A percentile compares a stretch with the other conserved stretches of the same genome.
Evolutionary conservation across 2,329 filamentous ascomycete genomes (phyloP).

Genomic region (Alternaria sp.): DNA sequence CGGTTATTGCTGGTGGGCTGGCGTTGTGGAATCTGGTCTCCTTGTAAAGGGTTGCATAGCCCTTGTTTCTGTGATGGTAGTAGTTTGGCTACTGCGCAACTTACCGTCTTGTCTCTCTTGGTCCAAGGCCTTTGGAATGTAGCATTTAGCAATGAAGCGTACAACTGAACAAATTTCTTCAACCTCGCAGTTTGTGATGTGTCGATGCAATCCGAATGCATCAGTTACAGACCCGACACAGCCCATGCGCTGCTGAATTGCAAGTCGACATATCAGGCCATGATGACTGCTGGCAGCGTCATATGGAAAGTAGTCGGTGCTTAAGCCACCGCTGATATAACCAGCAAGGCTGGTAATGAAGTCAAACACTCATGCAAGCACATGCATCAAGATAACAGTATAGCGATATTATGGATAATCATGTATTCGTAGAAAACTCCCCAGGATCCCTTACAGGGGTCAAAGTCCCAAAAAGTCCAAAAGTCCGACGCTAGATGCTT

Average conservation of each 20-base stretch:
- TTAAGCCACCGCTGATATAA: background rate
- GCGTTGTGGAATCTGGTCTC: slow-evolving; percentile 41
- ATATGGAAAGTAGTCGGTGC: background rate
- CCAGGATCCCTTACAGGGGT: background rate
- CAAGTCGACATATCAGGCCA: background rate
- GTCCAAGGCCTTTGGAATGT: background rate
- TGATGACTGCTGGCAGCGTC: background rate
- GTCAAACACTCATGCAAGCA: background rate
- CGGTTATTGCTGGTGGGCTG: slow-evolving; percentile 41
- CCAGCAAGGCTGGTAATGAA: background rate
- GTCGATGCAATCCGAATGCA: background rate
- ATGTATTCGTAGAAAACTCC: background rate
- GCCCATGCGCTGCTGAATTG: background rate
- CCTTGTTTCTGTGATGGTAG: background rate
- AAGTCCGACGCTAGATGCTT: background rate
- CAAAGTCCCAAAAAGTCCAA: background rate
- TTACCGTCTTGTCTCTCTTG: background rate
- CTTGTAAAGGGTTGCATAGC: slow-evolving; percentile 8
- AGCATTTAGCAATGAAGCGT: background rate
- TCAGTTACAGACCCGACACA: background rate
- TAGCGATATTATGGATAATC: background rate
- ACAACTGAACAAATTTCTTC: background rate
- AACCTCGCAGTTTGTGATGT: background rate
- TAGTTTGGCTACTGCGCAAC: background rate
- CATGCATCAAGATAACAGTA: background rate